Conservation (phyloP, 257 asterid genomes). For the Salvia splendens region DNA sequence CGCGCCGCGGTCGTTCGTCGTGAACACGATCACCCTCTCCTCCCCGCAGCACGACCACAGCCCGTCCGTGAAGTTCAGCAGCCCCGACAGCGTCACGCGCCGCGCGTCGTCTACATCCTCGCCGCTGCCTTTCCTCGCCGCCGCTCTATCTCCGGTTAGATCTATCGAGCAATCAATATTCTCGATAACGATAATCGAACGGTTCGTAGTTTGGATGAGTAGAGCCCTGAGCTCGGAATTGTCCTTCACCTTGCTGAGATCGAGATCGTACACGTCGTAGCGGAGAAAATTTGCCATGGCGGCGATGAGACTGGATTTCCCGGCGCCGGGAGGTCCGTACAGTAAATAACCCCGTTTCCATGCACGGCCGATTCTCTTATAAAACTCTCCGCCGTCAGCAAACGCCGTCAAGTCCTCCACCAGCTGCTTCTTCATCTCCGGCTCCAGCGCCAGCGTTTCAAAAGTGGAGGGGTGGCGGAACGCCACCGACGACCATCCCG, state of each 20-base stretch:
- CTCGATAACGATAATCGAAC: constrained; percentile 60
- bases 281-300: constrained; percentile 57
- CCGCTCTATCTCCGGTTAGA: constrained; percentile 41
- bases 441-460: constrained; percentile 57
- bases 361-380: constrained; percentile 45
- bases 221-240: constrained; percentile 52
- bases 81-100: constrained; percentile 56
- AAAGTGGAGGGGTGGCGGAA: constrained; percentile 62
- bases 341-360: constrained; percentile 67
- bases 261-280: constrained; percentile 61
- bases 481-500: constrained; percentile 59
- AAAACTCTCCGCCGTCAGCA: constrained; percentile 21
- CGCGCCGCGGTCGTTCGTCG: constrained; percentile 46
- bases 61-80: constrained; percentile 57
- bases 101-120: constrained; percentile 33
- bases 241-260: constrained; percentile 47
- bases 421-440: constrained; percentile 43
- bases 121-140: constrained; percentile 19
- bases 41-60: constrained; percentile 45
- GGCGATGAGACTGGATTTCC: constrained; percentile 65
- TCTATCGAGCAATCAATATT: constrained; percentile 63
- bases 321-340: constrained; percentile 60
- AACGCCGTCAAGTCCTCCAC: constrained; percentile 33
- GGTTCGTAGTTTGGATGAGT: constrained; percentile 50
- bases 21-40: constrained; percentile 36